Base-by-base conservation (phyloP, 2,329 filamentous ascomycete species). In the Colletotrichum chlorophyti region DNA sequence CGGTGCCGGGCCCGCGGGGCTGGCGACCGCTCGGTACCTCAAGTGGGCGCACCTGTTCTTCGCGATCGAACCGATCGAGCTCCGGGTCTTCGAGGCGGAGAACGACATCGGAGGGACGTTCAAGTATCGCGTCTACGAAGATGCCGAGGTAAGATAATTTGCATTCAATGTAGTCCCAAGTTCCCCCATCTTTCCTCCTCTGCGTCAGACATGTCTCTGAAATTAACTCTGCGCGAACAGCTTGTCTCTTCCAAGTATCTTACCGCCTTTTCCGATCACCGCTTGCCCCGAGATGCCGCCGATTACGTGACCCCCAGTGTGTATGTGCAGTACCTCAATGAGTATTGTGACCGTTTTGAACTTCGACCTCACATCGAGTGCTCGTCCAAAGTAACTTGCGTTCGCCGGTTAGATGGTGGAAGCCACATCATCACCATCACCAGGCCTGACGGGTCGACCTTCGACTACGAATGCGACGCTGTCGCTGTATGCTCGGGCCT, bases 211-310 rank as follows among this genome's bases (percentile, higher is more conserved):
- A n/a, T 2, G 14, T 15, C 19, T 3, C 12, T 43, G 29, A 41
- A 23, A 38, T 52, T 60, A 4, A 60, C 31, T 9, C 3, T 3
- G 31, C 14, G 43, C 5, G 4, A 10, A 35, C 24, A 60, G 66
- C 72, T 73, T 1, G 79, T 82, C 2, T 79, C 76, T 2, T 81
- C 78, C 5, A 80, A 80, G 61, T 79, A 80, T 41, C 70, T 83
- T 9, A 82, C 79, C 0, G 69, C 76, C 26, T 83, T 82, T 62
- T 82, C 79, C 4, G 79, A 82, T 61, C 79, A 78, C 54, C 74
- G 79, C 2, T 70, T 78, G 4, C 69, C 75, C 3, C 51, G 67
- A 3, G 71, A 77, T 14, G 72, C 71, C 2, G 73, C 78, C 11
- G 79, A 81, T 62, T 82, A 82, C 59, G 63, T 80, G 12, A 74